Percentiles rank a stretch among this genome's conserved stretches.
Conservation (phyloP, 192 early-diverging fungal species). For the Lobosporangium transversale region DNA sequence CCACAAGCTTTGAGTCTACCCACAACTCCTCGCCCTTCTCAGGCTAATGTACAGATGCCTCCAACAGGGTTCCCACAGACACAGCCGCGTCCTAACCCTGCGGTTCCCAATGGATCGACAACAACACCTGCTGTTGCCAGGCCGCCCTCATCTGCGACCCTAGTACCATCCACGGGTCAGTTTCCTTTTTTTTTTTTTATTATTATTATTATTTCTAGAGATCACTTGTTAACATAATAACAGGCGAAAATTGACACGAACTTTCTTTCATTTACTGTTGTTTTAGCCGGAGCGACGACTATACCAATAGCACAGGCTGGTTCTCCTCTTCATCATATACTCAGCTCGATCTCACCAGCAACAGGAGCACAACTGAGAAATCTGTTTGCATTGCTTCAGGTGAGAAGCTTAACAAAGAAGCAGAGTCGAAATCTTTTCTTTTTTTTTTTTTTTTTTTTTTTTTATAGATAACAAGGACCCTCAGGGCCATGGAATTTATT, state of each 20-base stretch:
- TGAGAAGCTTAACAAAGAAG: background rate
- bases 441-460: too few species aligned
- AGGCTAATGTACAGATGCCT: conserved; percentile 21
- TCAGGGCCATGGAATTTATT: too few species aligned
- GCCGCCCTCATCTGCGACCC: background rate
- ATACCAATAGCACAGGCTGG: conserved; percentile 39
- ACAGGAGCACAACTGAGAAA: conserved; percentile 25
- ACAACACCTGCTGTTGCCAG: conserved; percentile 7
- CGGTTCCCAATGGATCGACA: conserved; percentile 13
- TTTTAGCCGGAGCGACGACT: background rate
- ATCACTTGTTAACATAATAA: too few species aligned
- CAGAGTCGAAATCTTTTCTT: background rate
- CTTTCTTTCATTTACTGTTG: background rate
- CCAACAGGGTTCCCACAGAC: too few species aligned
- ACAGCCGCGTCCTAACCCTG: conserved; percentile 3
- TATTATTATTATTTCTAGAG: too few species aligned
- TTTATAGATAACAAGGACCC: too few species aligned
- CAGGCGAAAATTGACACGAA: too few species aligned
- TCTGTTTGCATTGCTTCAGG: conserved; percentile 36
- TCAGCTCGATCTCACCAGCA: conserved; percentile 11
- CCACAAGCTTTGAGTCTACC: too few species aligned
- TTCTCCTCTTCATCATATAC: conserved; percentile 38
- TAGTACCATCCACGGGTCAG: conserved; percentile 19
- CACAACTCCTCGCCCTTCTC: conserved; percentile 10
- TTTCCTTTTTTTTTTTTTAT: background rate